Conservation (phyloP, 2,329 filamentous ascomycete species). For the Sarocladium strictum region DNA sequence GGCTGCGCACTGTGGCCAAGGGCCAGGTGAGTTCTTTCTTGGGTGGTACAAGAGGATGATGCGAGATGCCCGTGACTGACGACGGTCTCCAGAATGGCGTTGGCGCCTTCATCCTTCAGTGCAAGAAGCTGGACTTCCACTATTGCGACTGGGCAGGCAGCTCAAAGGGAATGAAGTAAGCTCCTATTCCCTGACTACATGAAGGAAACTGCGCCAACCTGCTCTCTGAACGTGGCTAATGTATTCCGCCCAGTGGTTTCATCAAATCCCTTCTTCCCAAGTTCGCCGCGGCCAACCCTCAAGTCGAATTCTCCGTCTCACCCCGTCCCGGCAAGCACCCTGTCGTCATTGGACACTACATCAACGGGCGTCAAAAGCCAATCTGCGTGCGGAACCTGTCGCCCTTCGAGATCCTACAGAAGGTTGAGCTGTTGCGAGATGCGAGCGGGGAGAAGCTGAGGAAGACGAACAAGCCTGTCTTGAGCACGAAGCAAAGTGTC, state of each 20-base stretch:
- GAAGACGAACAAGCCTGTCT: conserved; percentile 57
- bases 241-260: conserved; percentile 55
- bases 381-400: conserved; percentile 87
- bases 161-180: conserved; percentile 90
- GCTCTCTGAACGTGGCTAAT: conserved; percentile 18
- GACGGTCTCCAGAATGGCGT: conserved; percentile 70
- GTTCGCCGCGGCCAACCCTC: conserved; percentile 77
- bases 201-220: too few species aligned
- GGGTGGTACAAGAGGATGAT: background rate
- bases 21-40: conserved; percentile 41
- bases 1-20: conserved; percentile 44
- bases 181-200: background rate
- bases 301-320: conserved; percentile 87
- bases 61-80: too few species aligned
- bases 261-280: conserved; percentile 68
- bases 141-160: conserved; percentile 97
- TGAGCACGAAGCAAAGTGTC: conserved; percentile 59
- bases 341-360: conserved; percentile 81
- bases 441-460: conserved; percentile 70
- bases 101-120: conserved; percentile 94
- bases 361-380: conserved; percentile 81
- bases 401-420: conserved; percentile 72
- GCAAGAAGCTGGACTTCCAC: conserved; percentile 91
- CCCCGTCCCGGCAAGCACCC: conserved; percentile 88
- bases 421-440: conserved; percentile 67